Base-by-base conservation (phyloP, 176 grass and related monocot species). In the Raddia guianensis region DNA sequence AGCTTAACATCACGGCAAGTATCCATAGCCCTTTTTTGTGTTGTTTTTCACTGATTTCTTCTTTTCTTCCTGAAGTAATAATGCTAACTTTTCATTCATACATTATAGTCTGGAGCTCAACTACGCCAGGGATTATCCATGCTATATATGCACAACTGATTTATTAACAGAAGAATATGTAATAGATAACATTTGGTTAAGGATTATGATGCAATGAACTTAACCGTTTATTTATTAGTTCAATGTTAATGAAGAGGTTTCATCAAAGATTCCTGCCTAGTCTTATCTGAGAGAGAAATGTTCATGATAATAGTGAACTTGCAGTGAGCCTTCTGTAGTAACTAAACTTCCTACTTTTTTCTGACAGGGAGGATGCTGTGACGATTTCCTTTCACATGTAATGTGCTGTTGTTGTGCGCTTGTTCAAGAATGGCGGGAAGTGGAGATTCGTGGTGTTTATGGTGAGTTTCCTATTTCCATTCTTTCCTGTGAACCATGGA, bases 381-480 rank as follows among this genome's bases (percentile, higher is more conserved):
- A 99, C 6, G 96, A 99, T 79, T 99, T 99, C 84, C 81, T 99
- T 66, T 99, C 96, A 2, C 96, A 99, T 82, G 76, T 99, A 15
- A 51, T 99, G 85, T 99, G 96, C 49, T 99, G 96, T 62, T 99
- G 96, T 66, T 99, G 96, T 15, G 96, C 96, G 0, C 90, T 99
- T 70, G 96, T 99, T 86, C 96, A 99, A 84, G 93, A 99, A 91
- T 99, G 96, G 96, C 93, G 93, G 0, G 96, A 99, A 85, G 82
- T 99, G 21, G 87, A 99, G 86, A 93, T 99, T 53, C 88, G 93
- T 48, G 87, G 86, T 10, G 79, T 79, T 32, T 85, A 88, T 44
- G 90, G 96, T 99, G 82, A 84, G 63, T 65, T 56, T 40, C 46
- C 8, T 32, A 63, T 18, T 60, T 49, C 15, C 45, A 53, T 83